Conservation (phyloP, 1,284 basidiomycete species). For the Meira nashicola region DNA sequence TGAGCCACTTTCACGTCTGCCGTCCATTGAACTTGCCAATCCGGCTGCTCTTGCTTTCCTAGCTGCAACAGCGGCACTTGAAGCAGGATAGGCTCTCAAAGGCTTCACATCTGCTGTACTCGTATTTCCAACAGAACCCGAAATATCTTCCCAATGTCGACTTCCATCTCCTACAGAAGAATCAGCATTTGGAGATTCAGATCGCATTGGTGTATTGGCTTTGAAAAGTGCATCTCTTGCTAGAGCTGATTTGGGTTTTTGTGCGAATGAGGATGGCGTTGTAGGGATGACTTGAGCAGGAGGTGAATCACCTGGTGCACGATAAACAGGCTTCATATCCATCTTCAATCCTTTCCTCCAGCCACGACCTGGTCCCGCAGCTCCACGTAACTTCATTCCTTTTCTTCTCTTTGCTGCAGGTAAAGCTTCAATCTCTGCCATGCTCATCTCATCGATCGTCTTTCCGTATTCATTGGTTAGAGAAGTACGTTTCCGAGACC, state of each 20-base stretch:
- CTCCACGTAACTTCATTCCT: slow-evolving; percentile 44
- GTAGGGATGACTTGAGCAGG: background rate
- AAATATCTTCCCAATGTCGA: background rate
- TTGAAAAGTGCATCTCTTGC: slow-evolving; percentile 3
- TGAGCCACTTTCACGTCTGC: too few relatives aligned
- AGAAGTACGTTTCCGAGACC: too few relatives aligned
- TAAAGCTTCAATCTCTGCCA: slow-evolving; percentile 47
- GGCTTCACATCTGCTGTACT: too few relatives aligned
- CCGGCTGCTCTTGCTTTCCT: too few relatives aligned
- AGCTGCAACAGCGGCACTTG: too few relatives aligned
- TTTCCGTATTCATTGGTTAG: background rate
- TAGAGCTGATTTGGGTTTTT: slow-evolving; percentile 4
- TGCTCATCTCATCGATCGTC: slow-evolving; percentile 19
- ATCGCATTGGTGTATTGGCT: background rate
- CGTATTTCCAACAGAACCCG: background rate
- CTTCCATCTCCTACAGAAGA: background rate
- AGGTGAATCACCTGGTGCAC: slow-evolving; percentile 20
- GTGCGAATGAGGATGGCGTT: slow-evolving; percentile 2
- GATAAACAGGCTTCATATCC: slow-evolving; percentile 48
- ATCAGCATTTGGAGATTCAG: background rate
- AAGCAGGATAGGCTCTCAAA: too few relatives aligned
- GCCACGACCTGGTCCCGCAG: slow-evolving; percentile 46
- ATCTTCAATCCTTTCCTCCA: slow-evolving; percentile 51
- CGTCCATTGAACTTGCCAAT: too few relatives aligned
- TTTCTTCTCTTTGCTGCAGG: slow-evolving; percentile 48